These are phyloP conservation scores for Boechera divaricarpa DNA, from an alignment of 345 rosid genomes.

Conservation along the genomic window DNA sequence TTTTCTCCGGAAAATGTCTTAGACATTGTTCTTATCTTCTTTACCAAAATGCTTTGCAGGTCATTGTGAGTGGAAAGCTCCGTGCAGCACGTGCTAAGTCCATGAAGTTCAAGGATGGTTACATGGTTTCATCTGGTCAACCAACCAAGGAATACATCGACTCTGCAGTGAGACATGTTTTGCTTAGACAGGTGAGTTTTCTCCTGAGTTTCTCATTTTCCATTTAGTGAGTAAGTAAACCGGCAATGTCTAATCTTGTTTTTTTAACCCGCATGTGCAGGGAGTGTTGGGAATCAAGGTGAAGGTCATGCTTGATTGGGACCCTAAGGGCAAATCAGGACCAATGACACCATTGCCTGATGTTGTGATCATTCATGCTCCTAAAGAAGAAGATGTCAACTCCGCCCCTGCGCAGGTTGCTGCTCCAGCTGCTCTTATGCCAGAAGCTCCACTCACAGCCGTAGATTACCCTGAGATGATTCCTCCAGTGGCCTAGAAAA, in stretches of 20 bases:
- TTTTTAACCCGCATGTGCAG: constrained; percentile 26
- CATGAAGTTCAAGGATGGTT: constrained; percentile 91
- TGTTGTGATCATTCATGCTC: constrained; percentile 76
- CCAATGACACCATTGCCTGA: constrained; percentile 80
- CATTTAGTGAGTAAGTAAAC: not conserved
- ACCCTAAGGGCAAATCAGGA: constrained; percentile 71
- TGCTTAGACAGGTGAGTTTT: constrained; percentile 66
- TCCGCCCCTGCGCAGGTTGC: not conserved
- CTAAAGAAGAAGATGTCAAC: constrained; percentile 62
- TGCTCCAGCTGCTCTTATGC: constrained; percentile 21
- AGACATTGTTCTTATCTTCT: not conserved
- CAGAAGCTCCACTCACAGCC: constrained; percentile 41
- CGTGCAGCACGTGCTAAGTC: constrained; percentile 83
- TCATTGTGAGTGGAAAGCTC: constrained; percentile 76
- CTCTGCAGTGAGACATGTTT: constrained; percentile 76
- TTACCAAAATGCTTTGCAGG: constrained; percentile 40
- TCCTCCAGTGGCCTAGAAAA: constrained; percentile 48
- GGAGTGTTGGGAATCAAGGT: constrained; percentile 84
- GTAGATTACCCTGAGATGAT: constrained; percentile 53
- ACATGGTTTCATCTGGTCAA: constrained; percentile 94
- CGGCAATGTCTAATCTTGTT: not conserved
- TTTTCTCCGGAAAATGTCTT: too few relatives aligned
- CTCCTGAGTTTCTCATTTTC: not conserved
- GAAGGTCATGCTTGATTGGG: constrained; percentile 81
- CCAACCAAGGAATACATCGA: constrained; percentile 85